Evolutionary conservation across 495 filamentous ascomycete species (phyloP).

Genomic region (Pyrenula aspistea): DNA sequence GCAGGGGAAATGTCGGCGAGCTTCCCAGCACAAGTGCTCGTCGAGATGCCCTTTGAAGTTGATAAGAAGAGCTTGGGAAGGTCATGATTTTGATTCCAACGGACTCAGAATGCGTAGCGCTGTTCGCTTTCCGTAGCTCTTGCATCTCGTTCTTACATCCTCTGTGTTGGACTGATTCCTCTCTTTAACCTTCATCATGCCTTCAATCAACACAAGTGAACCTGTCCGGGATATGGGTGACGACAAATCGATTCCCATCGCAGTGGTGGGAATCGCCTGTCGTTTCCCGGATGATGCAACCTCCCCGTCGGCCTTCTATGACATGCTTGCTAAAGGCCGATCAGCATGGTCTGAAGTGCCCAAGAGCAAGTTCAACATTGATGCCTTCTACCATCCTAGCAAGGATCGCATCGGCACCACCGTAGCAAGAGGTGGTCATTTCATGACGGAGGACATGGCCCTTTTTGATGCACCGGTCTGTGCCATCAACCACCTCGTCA

Average conservation of each 20-base stretch:
- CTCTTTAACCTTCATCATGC: background rate
- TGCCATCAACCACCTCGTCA: too few relatives aligned
- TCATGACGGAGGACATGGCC: constrained; percentile 31
- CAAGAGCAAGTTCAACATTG: constrained; percentile 24
- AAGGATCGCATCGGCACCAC: constrained; percentile 10
- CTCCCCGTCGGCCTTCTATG: constrained; percentile 41
- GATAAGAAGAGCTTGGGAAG: background rate
- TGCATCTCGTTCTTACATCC: too few relatives aligned
- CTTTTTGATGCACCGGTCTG: constrained; percentile 37
- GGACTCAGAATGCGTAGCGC: too few relatives aligned
- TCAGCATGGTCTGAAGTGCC: constrained; percentile 25
- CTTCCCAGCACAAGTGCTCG: background rate
- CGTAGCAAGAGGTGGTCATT: constrained; percentile 17
- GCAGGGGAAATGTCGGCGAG: background rate
- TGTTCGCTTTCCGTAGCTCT: too few relatives aligned
- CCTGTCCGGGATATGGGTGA: background rate
- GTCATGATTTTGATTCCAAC: too few relatives aligned
- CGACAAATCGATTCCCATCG: constrained; percentile 28
- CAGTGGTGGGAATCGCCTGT: constrained; percentile 47
- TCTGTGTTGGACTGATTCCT: too few relatives aligned
- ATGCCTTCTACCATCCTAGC: constrained; percentile 26
- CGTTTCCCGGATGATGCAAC: constrained; percentile 44
- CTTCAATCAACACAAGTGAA: background rate
- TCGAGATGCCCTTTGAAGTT: background rate
- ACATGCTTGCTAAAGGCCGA: constrained; percentile 37